Evolutionary conservation across 2,329 filamentous ascomycete species (phyloP).

Genomic region (Fusarium mexicanum): DNA sequence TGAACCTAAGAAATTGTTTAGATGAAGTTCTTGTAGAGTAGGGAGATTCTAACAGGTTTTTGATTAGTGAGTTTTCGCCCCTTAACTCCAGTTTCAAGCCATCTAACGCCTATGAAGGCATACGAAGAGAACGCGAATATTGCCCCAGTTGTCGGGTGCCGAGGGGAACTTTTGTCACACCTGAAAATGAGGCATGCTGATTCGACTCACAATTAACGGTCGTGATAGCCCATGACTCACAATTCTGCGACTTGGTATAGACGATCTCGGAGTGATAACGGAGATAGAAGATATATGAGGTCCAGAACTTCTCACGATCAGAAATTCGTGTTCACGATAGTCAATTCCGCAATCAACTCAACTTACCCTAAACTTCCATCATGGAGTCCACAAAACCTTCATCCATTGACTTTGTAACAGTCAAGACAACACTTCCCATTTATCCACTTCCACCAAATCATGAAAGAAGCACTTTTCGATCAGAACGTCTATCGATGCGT

Average conservation of each 20-base stretch:
- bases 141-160: neutral
- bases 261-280: neutral
- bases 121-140: neutral
- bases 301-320: neutral
- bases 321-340: neutral
- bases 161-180: constrained; percentile 14
- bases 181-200: neutral
- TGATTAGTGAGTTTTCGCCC: neutral
- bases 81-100: neutral
- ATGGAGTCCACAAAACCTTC: constrained; percentile 33
- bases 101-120: no score
- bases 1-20: neutral
- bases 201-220: neutral
- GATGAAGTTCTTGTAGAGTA: neutral
- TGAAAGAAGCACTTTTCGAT: constrained; percentile 54
- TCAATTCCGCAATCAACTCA: neutral
- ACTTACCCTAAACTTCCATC: constrained; percentile 2
- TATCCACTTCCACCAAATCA: constrained; percentile 53
- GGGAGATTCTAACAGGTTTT: neutral
- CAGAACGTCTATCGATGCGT: constrained; percentile 65
- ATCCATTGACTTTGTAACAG: constrained; percentile 48
- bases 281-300: neutral
- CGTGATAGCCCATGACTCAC: constrained; percentile 4
- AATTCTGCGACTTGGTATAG: neutral
- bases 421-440: constrained; percentile 60